Evolutionary conservation across 1,139 yeast species (phyloP), one percentile per base, ranked within the genome.

Genomic region (Yamadazyma dendronema): DNA sequence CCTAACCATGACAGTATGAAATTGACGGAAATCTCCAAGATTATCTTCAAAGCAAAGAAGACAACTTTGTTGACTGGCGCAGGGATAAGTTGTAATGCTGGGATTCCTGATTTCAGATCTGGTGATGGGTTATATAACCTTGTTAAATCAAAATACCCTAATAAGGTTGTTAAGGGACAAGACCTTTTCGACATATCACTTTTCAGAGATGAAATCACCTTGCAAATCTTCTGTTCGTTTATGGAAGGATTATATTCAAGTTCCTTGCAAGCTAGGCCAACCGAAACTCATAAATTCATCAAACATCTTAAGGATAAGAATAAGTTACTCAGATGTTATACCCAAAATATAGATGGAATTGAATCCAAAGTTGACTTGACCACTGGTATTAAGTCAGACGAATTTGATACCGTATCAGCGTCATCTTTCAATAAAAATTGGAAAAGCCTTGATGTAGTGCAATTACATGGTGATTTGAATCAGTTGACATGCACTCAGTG

Each of bases 81-180:
- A 2, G 97, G 97, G 2, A 87, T 90, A 41, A 87, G 96, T 17
- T 88, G 97, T 57, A 88, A 86, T 57, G 97, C 97, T 1, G 97
- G 97, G 0, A 90, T 90, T 38, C 97, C 97, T 1, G 97, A 90
- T 58, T 90, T 90, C 59, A 72, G 97, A 41, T 85, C 95, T 2
- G 68, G 81, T 13, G 80, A 84, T 47, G 97, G 97, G 2, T 71
- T 90, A 17, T 90, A 90, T 63, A 80, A 84, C 45, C 59, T 81
- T 62, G 89, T 83, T 14, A 84, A 83, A 51, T 64, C 67, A 13
- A 77, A 79, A 48, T 76, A 76, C 52, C 87, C 88, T 2, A 72
- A 74, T 36, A 67, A 77, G 6, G 72, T 80, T 5, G 78, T 83
- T 29, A 79, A 77, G 48, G 97, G 98, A 4, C 88, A 87, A 53